Conservation (phyloP, 2,329 filamentous ascomycete genomes). For the Pseudocercospora eumusae region DNA sequence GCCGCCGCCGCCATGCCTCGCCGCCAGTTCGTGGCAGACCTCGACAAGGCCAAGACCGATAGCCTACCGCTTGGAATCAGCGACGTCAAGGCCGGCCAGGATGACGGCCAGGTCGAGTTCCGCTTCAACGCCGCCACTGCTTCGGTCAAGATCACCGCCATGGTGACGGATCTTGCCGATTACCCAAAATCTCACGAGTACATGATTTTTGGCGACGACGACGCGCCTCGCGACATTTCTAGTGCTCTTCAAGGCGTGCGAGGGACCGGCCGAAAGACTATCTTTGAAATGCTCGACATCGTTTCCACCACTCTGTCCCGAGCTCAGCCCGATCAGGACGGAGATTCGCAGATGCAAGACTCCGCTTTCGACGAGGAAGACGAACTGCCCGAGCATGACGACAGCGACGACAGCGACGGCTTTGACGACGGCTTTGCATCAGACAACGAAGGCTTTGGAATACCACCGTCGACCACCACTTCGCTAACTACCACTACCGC, state of each 20-base stretch:
- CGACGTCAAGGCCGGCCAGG: conserved; percentile 61
- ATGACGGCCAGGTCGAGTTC: conserved; percentile 72
- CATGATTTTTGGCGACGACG: conserved; percentile 57
- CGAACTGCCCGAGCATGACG: conserved; percentile 43
- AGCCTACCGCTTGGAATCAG: conserved; percentile 53
- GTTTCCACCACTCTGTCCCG: conserved; percentile 46
- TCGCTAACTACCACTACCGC: neutral
- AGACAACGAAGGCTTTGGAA: conserved; percentile 7
- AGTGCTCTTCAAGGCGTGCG: conserved; percentile 49
- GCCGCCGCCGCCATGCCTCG: conserved; percentile 59
- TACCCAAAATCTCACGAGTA: conserved; percentile 63
- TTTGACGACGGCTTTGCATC: conserved; percentile 27
- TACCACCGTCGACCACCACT: conserved; percentile 11
- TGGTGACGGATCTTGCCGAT: conserved; percentile 55
- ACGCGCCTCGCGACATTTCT: conserved; percentile 47
- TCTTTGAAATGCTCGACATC: conserved; percentile 53
- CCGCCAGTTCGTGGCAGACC: conserved; percentile 65
- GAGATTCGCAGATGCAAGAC: conserved; percentile 47
- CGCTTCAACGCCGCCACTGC: conserved; percentile 45
- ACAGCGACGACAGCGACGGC: conserved; percentile 40
- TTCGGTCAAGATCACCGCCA: conserved; percentile 43
- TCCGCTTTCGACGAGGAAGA: conserved; percentile 39
- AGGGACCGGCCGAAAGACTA: conserved; percentile 48
- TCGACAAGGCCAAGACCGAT: conserved; percentile 45
- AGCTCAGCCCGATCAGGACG: conserved; percentile 42